Evolutionary conservation across 176 grass and related monocot genomes (phyloP), one percentile per base, ranked within the genome.

Genomic region (Paspalum vaginatum): DNA sequence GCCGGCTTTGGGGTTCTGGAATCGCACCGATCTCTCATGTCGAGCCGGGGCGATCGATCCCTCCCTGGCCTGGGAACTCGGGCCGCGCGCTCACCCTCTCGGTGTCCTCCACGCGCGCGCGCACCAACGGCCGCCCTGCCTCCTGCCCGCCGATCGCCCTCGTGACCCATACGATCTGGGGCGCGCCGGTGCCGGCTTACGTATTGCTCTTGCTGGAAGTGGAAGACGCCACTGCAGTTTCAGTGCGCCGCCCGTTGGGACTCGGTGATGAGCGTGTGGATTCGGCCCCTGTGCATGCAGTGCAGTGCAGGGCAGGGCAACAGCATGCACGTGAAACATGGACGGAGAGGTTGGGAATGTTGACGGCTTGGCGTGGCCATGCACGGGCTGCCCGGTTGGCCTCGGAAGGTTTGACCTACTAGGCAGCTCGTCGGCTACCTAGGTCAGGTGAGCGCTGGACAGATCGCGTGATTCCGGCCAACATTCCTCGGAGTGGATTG

Each of bases 381-480:
- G 32, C 2, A 32, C 32, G 32, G 32, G 32, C 3, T 32, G 32
- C 32, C 32, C 32, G 32, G 32, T 32, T 32, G 32, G 32, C 3
- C 32, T 32, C 32, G 32, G 46, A 37, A 59, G 40, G 42, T 59
- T 74, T 66, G 72, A 85, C 78, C 61, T 75, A 52, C 61, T 81
- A 38, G 50, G 41, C 22, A 52, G 45, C 1, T 75, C 71, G 71
- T n/a, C 10, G 27, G 13, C 9, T 55, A 71, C 32, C 32, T 3
- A 32, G 32, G 32, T 32, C 32, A 32, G 32, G 32, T 32, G 32
- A 3, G 32, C 32, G 72, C 65, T 17, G 69, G 87, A 76, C 76
- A 88, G 67, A 89, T 89, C 65, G 21, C 87, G 46, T 44, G 73
- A 82, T 73, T 62, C 65, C 21, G 72, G 73, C 37, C 83, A 66